A percentile compares a stretch with the other conserved stretches of the same genome.
phyloP scores from a whole-genome alignment of 495 filamentous ascomycete genomes.

The Hypoxylon fuscum region DNA sequence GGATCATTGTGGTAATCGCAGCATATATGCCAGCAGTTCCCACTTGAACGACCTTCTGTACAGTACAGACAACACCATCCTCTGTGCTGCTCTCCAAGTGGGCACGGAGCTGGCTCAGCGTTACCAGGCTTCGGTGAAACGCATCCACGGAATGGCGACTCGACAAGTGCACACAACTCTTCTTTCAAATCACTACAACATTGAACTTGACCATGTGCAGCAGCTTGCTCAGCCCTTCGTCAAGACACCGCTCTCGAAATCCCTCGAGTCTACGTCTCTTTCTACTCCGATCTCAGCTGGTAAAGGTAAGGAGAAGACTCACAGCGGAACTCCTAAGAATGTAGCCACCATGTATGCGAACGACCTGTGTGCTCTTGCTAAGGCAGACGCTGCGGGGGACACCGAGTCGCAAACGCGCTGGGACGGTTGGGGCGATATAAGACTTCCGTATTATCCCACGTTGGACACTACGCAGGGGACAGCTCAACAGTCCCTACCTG shows the following conservation, averaged over 20 bases:
- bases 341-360: slow-evolving; percentile 72
- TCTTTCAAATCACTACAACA: slow-evolving; percentile 88
- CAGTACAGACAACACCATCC: slow-evolving; percentile 79
- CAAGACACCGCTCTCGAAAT: slow-evolving; percentile 63
- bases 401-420: slow-evolving; percentile 43
- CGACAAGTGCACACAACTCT: slow-evolving; percentile 74
- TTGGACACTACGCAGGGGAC: slow-evolving; percentile 32
- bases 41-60: slow-evolving; percentile 88
- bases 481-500: slow-evolving; percentile 32
- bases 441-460: slow-evolving; percentile 57
- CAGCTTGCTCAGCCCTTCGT: slow-evolving; percentile 84
- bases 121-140: slow-evolving; percentile 86
- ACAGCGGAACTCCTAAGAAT: slow-evolving; percentile 45
- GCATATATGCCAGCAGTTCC: slow-evolving; percentile 90
- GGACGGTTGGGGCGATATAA: slow-evolving; percentile 61
- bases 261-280: slow-evolving; percentile 50
- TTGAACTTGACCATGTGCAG: slow-evolving; percentile 87
- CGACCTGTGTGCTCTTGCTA: slow-evolving; percentile 77
- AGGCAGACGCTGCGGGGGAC: slow-evolving; percentile 51
- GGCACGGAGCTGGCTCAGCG: slow-evolving; percentile 85
- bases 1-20: slow-evolving; percentile 96
- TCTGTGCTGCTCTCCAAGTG: slow-evolving; percentile 78
- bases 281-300: slow-evolving; percentile 54
- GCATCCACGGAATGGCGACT: slow-evolving; percentile 62
- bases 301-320: slow-evolving; percentile 79